Evolutionary conservation across 257 asterid genomes (phyloP).

Genomic region (Salvia splendens): DNA sequence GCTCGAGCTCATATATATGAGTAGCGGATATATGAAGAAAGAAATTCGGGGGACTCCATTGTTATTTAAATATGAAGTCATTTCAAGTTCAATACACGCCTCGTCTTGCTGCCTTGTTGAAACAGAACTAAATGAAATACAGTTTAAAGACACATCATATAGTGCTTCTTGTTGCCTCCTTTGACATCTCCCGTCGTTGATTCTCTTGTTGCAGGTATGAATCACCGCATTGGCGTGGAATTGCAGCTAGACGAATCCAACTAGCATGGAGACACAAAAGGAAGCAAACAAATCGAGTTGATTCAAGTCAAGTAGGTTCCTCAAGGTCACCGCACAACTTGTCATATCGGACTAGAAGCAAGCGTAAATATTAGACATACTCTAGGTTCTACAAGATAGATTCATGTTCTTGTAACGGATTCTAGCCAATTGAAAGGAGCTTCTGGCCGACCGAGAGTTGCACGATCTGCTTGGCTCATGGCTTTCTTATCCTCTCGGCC

Average conservation of each 20-base stretch:
- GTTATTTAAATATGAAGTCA: no score
- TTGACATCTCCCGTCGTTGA: not conserved
- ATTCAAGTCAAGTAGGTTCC: conserved; percentile 6
- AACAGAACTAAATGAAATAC: no score
- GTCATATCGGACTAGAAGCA: conserved; percentile 1
- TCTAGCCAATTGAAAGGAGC: conserved; percentile 6
- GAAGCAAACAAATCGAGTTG: conserved; percentile 11
- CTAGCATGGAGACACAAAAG: not conserved
- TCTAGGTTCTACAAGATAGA: not conserved
- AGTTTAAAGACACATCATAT: no score
- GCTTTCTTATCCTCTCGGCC: not conserved
- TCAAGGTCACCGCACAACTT: not conserved
- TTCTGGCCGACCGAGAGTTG: not conserved
- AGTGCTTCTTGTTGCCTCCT: not conserved
- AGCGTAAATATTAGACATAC: not conserved
- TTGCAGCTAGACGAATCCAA: not conserved
- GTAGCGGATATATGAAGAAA: no score
- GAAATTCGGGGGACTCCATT: no score
- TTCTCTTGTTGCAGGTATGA: not conserved
- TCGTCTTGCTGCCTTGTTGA: no score
- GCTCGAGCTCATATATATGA: no score
- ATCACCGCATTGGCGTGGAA: conserved; percentile 4
- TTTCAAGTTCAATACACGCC: no score
- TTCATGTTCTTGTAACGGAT: not conserved
- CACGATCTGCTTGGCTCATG: not conserved